These are phyloP conservation scores for Leccinum pallidistipes DNA, from an alignment of 1,284 basidiomycete species.

Conservation along the genomic window DNA sequence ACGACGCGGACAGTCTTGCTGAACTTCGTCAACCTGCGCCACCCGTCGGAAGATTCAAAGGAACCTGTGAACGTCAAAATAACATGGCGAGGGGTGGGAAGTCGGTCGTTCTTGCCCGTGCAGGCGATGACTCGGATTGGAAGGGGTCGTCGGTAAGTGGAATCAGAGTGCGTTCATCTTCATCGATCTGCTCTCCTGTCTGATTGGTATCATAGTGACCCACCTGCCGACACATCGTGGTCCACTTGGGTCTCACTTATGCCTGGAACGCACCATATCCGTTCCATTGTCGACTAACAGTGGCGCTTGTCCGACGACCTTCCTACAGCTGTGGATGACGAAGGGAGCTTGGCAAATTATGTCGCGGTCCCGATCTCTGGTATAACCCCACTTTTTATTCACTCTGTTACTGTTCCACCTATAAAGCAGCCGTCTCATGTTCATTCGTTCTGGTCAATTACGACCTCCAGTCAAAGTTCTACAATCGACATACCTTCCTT, in stretches of 20 bases:
- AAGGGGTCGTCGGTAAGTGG: conserved; percentile 61
- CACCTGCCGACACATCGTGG: conserved; percentile 41
- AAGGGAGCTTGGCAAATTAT: conserved; percentile 95
- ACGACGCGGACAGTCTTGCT: conserved; percentile 8
- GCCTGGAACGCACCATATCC: conserved; percentile 93
- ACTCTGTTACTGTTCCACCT: conserved; percentile 38
- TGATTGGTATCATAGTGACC: conserved; percentile 25
- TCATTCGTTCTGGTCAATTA: conserved; percentile 38
- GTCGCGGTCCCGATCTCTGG: conserved; percentile 50
- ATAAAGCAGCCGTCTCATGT: conserved; percentile 33
- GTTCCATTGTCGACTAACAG: conserved; percentile 93
- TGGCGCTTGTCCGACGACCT: conserved; percentile 81
- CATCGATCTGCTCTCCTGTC: conserved; percentile 8
- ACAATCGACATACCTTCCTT: conserved; percentile 23
- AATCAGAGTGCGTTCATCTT: conserved; percentile 51
- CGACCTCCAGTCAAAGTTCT: conserved; percentile 37
- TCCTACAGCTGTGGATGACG: conserved; percentile 91
- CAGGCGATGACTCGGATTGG: conserved; percentile 68
- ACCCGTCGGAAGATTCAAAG: conserved; percentile 32
- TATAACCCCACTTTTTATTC: conserved; percentile 32
- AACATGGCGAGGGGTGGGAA: conserved; percentile 52
- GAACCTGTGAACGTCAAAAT: conserved; percentile 57
- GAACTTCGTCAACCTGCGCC: conserved; percentile 23
- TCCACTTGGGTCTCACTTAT: conserved; percentile 58
- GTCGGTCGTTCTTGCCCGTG: conserved; percentile 60